Evolutionary conservation across 352 stramenopile species (phyloP), one percentile per base, ranked within the genome.

Genomic region (Elongisporangium prolatum): DNA sequence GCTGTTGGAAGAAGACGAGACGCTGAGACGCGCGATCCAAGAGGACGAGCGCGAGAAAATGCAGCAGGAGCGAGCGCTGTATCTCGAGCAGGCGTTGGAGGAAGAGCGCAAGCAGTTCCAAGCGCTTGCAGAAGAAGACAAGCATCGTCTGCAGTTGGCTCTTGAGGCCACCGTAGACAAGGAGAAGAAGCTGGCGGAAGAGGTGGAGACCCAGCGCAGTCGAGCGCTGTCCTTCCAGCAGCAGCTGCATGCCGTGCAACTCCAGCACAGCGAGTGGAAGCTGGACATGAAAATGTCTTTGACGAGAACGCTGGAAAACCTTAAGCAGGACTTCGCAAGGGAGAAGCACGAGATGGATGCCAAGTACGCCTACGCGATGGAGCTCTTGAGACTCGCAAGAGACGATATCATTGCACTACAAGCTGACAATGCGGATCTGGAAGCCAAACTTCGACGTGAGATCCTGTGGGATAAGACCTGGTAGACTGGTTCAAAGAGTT

Each of bases 31-130:
- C 49, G 81, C 79, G 2, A 93, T 93, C 16, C 81, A 93, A 38
- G 80, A 90, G 16, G 84, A 91, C 49, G 84, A 93, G 59, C 77
- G 84, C n/a, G 70, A 89, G 51, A 91, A 93, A 53, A 91, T 90
- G 80, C 75, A 89, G 65, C 69, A 72, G 16, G 85, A 92, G 44
- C 77, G 80, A n/a, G 72, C 75, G 9, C 65, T 54, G 25, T 91
- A 84, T 56, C 59, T 94, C 20, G 68, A 88, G 52, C 60, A 67
- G 17, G 78, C 77, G 0, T 55, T 91, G n/a, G 81, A 89, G 11
- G 77, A 88, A 9, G 84, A 93, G 60, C 71, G 82, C 4, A 54
- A 69, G 13, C 58, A 64, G 28, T 73, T 92, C n/a, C 76, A 93
- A 34, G 54, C 62, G 7, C 63, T 87, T 40, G 79, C 77, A 1